A percentile compares a stretch with the other conserved stretches of the same genome.
These are phyloP conservation scores for Oryza rufipogon DNA, from an alignment of 176 grass and related monocot species.

Conservation along the genomic window DNA sequence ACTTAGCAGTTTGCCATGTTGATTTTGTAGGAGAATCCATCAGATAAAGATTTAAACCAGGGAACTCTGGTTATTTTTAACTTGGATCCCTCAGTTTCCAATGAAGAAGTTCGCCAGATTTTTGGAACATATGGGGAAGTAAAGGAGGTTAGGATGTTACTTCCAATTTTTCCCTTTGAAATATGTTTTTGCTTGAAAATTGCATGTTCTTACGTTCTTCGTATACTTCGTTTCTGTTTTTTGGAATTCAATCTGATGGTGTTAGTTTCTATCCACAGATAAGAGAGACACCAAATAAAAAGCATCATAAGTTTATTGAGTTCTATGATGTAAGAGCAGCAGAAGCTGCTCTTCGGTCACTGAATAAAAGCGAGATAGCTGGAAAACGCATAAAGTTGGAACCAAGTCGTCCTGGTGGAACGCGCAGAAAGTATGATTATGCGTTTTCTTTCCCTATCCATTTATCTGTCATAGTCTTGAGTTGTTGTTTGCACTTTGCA, in stretches of 20 bases:
- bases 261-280: constrained; percentile 57
- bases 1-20: constrained; percentile 38
- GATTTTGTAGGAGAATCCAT: constrained; percentile 80
- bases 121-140: constrained; percentile 93
- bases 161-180: not conserved
- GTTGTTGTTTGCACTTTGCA: not conserved
- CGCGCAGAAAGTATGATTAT: constrained; percentile 78
- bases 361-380: constrained; percentile 96
- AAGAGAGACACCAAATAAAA: constrained; percentile 93
- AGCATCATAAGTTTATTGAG: constrained; percentile 98
- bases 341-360: constrained; percentile 82
- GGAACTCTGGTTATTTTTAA: constrained; percentile 96
- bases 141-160: constrained; percentile 66
- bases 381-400: constrained; percentile 94
- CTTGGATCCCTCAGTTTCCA: constrained; percentile 88
- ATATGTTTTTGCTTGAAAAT: constrained; percentile 11
- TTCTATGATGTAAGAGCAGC: constrained; percentile 95
- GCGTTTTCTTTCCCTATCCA: constrained; percentile 13
- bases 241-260: constrained; percentile 18
- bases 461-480: constrained; percentile 9
- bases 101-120: constrained; percentile 78
- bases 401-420: constrained; percentile 88
- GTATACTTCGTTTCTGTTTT: not conserved
- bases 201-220: not conserved
- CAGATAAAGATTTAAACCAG: constrained; percentile 98